Base-by-base conservation (phyloP, 2,329 filamentous ascomycete genomes). In the Zasmidium citrigriseum region DNA sequence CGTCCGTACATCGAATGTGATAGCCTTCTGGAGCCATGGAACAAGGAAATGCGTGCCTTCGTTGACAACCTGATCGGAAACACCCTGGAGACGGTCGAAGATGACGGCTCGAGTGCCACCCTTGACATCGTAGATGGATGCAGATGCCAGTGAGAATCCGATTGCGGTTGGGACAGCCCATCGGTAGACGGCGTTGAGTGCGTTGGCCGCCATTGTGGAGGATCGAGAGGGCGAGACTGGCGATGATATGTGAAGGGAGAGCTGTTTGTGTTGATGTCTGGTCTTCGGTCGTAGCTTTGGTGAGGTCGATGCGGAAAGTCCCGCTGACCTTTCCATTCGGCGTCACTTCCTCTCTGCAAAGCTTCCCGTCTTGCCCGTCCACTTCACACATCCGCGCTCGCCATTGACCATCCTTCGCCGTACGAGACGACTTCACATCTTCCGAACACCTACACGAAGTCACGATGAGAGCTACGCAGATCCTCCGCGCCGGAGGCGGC, bases 11-110 rank as follows among this genome's bases (percentile, higher is more conserved):
- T 99, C 95, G 76, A 96, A 99, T 75, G 96, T 83, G 79, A 99
- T 92, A 70, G 89, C 90, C 78, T 87, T 89, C 79, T 99, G 95
- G 75, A 99, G 80, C 95, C 95, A 99, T 7, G 95, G 95, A 38
- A 99, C 78, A 55, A 99, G 81, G 77, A 99, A 96, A 77, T 99
- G 95, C 56, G 95, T 99, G 72, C 95, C 95, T 80, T 99, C 95
- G 77, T 92, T 96, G 71, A 95, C 82, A 57, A 99, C 95, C 51
- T 84, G 80, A 68, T 99, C 93, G 82, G 96, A 93, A 66, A 99
- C 95, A 80, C 95, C 95, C 52, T 87, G 84, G 68, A 98, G 67
- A 65, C 95, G 85, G 82, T 99, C 96, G 82, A 99, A 99, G 81
- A 99, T 99, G 79, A 99, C 93, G 62, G 95, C 95, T 72, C 95